Conservation (phyloP, 164 flowering plant genomes). For the Tetrastigma voinierianum region DNA sequence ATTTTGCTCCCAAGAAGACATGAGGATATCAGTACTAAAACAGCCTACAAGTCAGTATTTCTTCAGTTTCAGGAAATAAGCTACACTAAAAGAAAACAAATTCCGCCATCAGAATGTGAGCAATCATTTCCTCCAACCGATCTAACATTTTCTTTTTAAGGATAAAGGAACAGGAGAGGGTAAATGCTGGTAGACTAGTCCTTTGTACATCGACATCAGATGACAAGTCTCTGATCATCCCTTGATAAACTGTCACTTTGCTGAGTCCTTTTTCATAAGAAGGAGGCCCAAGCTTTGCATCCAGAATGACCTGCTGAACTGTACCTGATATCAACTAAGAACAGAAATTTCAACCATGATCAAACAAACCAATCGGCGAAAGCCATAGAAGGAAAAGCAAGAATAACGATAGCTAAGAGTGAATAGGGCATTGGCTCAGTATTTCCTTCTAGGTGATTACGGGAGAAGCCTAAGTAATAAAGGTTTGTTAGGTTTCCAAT, state of each 20-base stretch:
- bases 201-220: constrained; percentile 55
- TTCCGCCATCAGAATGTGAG: background rate
- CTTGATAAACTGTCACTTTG: constrained; percentile 64
- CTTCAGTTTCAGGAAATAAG: no score
- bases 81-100: background rate
- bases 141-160: background rate
- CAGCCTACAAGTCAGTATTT: no score
- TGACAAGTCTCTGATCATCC: constrained; percentile 65
- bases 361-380: background rate
- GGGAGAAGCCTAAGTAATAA: no score
- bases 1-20: no score
- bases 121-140: background rate
- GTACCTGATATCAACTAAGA: constrained; percentile 69
- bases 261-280: constrained; percentile 82
- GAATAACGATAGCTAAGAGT: background rate
- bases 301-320: constrained; percentile 77
- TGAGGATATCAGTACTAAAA: no score
- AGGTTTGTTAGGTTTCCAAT: no score
- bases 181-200: background rate
- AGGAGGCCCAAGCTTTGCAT: constrained; percentile 97
- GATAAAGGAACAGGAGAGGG: background rate
- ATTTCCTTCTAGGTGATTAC: no score
- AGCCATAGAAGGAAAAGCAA: background rate
- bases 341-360: constrained; percentile 1
- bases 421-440: background rate